These are phyloP conservation scores for Solanum ahanhuiri DNA, from an alignment of 257 asterid genomes.

Conservation along the genomic window DNA sequence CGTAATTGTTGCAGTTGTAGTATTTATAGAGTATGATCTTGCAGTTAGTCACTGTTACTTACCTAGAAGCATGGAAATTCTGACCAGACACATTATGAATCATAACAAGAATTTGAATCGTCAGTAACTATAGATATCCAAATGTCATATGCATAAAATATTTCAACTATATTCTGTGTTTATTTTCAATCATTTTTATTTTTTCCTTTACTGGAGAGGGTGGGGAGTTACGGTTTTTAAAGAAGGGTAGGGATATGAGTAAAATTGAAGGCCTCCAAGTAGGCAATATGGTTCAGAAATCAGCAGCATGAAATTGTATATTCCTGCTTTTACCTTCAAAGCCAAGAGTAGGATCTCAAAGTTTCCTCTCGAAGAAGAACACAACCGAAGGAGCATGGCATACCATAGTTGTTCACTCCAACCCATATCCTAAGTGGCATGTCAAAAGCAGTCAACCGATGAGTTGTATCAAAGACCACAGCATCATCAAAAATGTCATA, in stretches of 20 bases:
- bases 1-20: too few species aligned
- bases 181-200: too few species aligned
- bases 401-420: constrained; percentile 93
- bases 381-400: constrained; percentile 98
- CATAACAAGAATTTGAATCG: too few species aligned
- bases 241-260: background rate
- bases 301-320: background rate
- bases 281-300: background rate
- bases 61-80: too few species aligned
- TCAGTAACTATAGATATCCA: too few species aligned
- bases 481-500: constrained; percentile 91
- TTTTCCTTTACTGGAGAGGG: too few species aligned
- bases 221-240: too few species aligned
- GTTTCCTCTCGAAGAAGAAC: constrained; percentile 90
- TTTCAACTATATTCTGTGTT: too few species aligned
- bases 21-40: too few species aligned
- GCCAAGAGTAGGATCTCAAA: constrained; percentile 88
- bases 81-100: too few species aligned
- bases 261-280: background rate
- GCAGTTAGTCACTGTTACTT: too few species aligned
- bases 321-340: constrained; percentile 55
- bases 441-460: constrained; percentile 80
- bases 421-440: constrained; percentile 99
- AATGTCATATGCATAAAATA: too few species aligned
- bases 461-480: constrained; percentile 92